These are phyloP conservation scores for Solanum hybrid DNA, from an alignment of 305 asterid genomes.

Conservation along the genomic window DNA sequence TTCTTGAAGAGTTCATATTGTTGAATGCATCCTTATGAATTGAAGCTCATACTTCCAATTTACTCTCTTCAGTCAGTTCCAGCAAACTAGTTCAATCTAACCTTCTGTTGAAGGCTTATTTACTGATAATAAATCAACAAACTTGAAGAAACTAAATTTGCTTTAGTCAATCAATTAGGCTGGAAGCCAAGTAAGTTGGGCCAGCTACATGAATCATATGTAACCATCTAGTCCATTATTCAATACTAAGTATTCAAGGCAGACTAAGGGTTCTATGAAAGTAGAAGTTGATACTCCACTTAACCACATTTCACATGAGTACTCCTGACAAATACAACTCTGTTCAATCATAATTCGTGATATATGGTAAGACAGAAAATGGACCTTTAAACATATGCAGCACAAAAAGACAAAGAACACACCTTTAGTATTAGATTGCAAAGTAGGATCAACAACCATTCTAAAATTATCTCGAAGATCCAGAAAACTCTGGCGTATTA, in stretches of 20 bases:
- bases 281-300: neutral
- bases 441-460: constrained; percentile 66
- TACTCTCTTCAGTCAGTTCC: neutral
- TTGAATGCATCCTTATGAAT: neutral
- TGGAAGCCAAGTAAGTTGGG: neutral
- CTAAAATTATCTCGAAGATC: constrained; percentile 87
- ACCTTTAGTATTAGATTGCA: constrained; percentile 50
- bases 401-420: neutral
- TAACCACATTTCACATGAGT: neutral
- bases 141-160: neutral
- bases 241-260: neutral
- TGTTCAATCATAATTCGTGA: neutral
- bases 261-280: neutral
- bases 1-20: neutral
- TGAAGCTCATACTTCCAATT: neutral
- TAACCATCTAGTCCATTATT: neutral
- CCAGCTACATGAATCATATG: neutral
- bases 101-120: neutral
- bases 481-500: constrained; percentile 71
- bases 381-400: constrained; percentile 3
- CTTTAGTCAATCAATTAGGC: neutral
- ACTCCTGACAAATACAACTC: neutral
- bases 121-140: neutral
- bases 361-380: constrained; percentile 2
- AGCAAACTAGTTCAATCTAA: neutral